Percentiles rank a stretch among this genome's conserved stretches.
Conservation (phyloP, 345 rosid genomes). For the Citrus sinensis region DVS_A1.0 CM039164.1:21375501-21376000, state of each 20-base stretch:
- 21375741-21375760: not conserved
- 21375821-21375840: not conserved
- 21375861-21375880: not conserved
- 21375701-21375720: not conserved
- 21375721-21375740: not conserved
- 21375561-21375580: too few species aligned
- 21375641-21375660: conserved; percentile 7
- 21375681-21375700: conserved; percentile 2
- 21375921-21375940: not conserved
- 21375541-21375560: too few species aligned
- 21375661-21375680: not conserved
- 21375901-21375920: conserved; percentile 5
- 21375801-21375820: not conserved
- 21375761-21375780: not conserved
- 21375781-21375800: not conserved
- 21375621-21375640: not conserved
- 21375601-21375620: not conserved
- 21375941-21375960: too few species aligned
- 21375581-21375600: not conserved
- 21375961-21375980: too few species aligned
- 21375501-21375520: not conserved
- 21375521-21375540: too few species aligned
- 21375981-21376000: conserved; percentile 11
- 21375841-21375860: not conserved
- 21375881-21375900: not conserved